phyloP scores from a whole-genome alignment of 2,329 filamentous ascomycete species.

The Fusarium sterilihyphosum region DNA sequence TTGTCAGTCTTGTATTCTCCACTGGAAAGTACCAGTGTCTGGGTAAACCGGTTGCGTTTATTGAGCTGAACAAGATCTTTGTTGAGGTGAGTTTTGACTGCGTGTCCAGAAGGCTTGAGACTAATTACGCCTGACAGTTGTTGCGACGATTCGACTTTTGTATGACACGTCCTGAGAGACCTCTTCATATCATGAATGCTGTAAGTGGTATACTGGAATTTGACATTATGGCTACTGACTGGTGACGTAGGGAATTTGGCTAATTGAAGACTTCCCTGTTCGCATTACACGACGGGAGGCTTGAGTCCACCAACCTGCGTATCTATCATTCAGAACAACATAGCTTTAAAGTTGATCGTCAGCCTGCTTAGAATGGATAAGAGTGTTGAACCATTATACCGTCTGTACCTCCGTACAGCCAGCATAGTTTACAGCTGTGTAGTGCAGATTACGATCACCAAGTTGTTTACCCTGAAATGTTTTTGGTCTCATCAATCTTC shows the following conservation, averaged over 20 bases:
- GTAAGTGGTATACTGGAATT: background rate
- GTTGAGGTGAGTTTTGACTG: constrained; percentile 51
- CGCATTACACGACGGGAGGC: background rate
- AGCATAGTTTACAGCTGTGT: no score
- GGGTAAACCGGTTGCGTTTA: constrained; percentile 50
- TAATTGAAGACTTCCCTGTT: constrained; percentile 22
- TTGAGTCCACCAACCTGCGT: background rate
- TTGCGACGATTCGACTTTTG: constrained; percentile 27
- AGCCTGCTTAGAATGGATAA: background rate
- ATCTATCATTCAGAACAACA: no score
- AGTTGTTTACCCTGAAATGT: no score
- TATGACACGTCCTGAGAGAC: constrained; percentile 10
- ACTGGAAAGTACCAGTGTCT: constrained; percentile 53
- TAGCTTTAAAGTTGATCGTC: background rate
- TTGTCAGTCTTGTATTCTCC: constrained; percentile 50
- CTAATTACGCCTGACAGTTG: background rate
- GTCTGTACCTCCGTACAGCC: no score
- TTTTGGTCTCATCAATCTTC: background rate
- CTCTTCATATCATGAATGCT: constrained; percentile 18
- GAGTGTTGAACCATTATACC: background rate
- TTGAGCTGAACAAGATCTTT: constrained; percentile 51
- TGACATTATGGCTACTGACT: background rate
- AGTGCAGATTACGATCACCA: no score
- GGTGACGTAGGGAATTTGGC: constrained; percentile 2
- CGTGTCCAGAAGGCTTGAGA: rapidly evolving